Conservation (phyloP, 2,329 filamentous ascomycete species). For the Colletotrichum cuscutae region DNA sequence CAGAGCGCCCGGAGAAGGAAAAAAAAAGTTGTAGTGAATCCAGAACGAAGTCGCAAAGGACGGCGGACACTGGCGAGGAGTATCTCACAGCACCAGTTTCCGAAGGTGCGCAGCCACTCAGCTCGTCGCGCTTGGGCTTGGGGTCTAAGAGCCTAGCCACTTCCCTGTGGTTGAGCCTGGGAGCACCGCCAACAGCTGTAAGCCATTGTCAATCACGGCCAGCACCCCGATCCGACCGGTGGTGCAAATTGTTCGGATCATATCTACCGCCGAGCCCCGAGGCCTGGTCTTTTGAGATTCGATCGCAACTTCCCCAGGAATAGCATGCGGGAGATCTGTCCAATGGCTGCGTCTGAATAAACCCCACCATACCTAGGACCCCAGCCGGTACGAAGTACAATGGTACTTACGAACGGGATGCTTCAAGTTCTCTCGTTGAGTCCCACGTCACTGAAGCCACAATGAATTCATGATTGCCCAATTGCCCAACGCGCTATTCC, state of each 20-base stretch:
- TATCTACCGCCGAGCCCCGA: slow-evolving; percentile 7
- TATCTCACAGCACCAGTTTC: slow-evolving; percentile 26
- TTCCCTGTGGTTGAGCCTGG: slow-evolving; percentile 19
- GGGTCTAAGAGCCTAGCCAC: slow-evolving; percentile 12
- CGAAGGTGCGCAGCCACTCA: slow-evolving; percentile 22
- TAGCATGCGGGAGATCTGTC: slow-evolving; percentile 23
- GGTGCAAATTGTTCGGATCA: slow-evolving; percentile 9
- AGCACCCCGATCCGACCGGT: neutral
- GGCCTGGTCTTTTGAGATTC: slow-evolving; percentile 20
- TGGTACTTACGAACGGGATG: neutral
- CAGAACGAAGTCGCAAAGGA: slow-evolving; percentile 28
- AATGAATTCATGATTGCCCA: neutral
- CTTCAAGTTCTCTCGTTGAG: neutral
- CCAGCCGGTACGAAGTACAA: slow-evolving; percentile 8
- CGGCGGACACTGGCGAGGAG: slow-evolving; percentile 19
- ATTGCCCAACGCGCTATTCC: neutral
- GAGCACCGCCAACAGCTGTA: neutral
- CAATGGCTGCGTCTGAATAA: slow-evolving; percentile 4
- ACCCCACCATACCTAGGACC: slow-evolving; percentile 7
- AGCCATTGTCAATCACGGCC: neutral
- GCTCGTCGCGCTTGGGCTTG: slow-evolving; percentile 25
- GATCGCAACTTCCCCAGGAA: slow-evolving; percentile 30
- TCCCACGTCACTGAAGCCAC: slow-evolving; percentile 23
- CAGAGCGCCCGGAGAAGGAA: neutral
- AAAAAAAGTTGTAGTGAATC: neutral